phyloP scores from a whole-genome alignment of 1,284 basidiomycete genomes.

The Ganoderma sinense region DNA sequence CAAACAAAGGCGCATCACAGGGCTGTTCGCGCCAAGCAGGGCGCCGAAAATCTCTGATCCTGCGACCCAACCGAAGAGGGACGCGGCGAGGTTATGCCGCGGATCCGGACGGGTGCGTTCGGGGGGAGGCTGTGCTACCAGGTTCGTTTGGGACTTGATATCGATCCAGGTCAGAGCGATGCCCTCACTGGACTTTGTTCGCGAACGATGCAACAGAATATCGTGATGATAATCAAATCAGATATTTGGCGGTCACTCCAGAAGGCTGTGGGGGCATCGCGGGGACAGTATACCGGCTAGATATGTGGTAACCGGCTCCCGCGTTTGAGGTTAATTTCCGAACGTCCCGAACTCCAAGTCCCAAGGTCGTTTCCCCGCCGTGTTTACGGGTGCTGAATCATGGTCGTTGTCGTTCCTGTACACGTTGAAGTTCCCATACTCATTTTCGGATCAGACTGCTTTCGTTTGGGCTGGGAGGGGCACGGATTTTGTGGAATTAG shows the following conservation, averaged over 20 bases:
- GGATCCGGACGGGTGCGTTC: neutral
- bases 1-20: neutral
- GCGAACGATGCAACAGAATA: neutral
- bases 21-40: neutral
- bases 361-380: neutral
- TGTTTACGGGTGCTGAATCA: neutral
- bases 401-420: neutral
- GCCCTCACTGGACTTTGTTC: neutral
- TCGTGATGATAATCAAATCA: neutral
- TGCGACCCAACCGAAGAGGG: neutral
- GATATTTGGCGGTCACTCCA: neutral
- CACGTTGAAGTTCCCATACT: neutral
- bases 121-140: neutral
- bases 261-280: neutral
- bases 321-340: neutral
- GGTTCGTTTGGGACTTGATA: neutral
- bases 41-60: neutral
- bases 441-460: neutral
- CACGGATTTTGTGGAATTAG: neutral
- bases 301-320: neutral
- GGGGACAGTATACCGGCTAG: neutral
- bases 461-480: neutral
- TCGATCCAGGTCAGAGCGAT: too few species aligned
- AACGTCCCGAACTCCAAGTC: neutral
- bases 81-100: neutral